Evolutionary conservation across 768 basidiomycete species (phyloP).

Genomic region (Lactarius sp.): DNA sequence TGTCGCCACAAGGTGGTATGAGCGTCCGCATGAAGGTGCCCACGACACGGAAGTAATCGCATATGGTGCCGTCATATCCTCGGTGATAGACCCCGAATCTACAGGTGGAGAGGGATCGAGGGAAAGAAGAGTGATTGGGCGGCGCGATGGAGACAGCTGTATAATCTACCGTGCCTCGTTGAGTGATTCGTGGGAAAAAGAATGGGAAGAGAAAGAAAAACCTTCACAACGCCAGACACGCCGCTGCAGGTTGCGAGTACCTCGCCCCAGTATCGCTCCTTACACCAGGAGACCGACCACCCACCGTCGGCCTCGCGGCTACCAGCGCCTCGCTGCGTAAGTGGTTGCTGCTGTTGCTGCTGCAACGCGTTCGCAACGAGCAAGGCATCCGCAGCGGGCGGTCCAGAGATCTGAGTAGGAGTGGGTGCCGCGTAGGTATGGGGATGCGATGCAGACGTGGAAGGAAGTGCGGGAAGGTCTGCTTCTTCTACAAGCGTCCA

Average conservation of each 20-base stretch:
- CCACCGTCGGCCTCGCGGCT: slow-evolving; percentile 84
- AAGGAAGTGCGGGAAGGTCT: slow-evolving; percentile 58
- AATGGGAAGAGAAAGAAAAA: slow-evolving; percentile 30
- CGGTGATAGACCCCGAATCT: slow-evolving; percentile 31
- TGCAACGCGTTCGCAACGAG: slow-evolving; percentile 63
- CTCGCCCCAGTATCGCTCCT: slow-evolving; percentile 94
- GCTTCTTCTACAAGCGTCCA: slow-evolving; percentile 77
- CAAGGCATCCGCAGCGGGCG: slow-evolving; percentile 48
- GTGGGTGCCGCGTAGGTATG: slow-evolving; percentile 63
- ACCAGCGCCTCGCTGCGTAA: slow-evolving; percentile 42
- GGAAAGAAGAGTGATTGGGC: slow-evolving; percentile 58
- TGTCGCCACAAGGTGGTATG: slow-evolving; percentile 91
- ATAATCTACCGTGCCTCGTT: slow-evolving; percentile 50
- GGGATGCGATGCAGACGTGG: slow-evolving; percentile 39
- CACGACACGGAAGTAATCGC: slow-evolving; percentile 84
- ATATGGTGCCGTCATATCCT: slow-evolving; percentile 40
- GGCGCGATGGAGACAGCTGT: slow-evolving; percentile 62
- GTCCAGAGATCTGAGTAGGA: slow-evolving; percentile 55
- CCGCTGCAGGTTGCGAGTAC: slow-evolving; percentile 76
- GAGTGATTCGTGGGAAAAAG: background rate
- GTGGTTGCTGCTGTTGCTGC: slow-evolving; percentile 37
- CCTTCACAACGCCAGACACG: slow-evolving; percentile 69
- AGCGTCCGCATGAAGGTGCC: slow-evolving; percentile 92
- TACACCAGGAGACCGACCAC: slow-evolving; percentile 95
- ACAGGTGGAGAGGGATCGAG: slow-evolving; percentile 48